Conservation (phyloP, 306 rosid genomes). For the Cucurbita moschata region DNA sequence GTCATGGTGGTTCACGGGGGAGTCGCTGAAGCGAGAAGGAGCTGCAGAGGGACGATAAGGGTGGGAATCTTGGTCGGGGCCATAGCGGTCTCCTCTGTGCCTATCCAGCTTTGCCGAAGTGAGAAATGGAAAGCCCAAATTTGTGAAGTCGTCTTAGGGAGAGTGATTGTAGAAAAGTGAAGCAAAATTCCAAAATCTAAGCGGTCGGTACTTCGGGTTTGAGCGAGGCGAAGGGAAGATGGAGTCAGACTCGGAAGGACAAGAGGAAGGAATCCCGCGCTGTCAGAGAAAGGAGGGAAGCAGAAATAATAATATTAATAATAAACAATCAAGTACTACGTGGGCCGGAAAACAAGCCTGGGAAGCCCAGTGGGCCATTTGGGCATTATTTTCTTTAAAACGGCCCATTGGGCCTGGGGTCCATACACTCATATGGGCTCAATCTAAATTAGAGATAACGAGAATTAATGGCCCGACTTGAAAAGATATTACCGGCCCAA, state of each 20-base stretch:
- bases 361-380: too few relatives aligned
- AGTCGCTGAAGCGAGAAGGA: conserved; percentile 60
- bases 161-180: neutral
- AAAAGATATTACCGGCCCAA: neutral
- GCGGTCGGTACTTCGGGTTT: neutral
- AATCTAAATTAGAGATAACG: neutral
- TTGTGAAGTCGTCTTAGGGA: neutral
- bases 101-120: conserved; percentile 69
- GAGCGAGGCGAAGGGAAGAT: neutral
- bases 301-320: neutral
- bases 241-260: conserved; percentile 3
- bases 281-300: neutral
- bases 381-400: too few relatives aligned
- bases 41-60: conserved; percentile 34
- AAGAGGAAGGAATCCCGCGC: conserved; percentile 9
- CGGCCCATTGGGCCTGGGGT: neutral
- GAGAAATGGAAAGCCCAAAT: conserved; percentile 19
- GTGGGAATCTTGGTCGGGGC: conserved; percentile 23
- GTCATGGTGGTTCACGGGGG: conserved; percentile 31
- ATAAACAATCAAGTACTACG: neutral
- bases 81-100: conserved; percentile 77
- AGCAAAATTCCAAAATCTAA: neutral
- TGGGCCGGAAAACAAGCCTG: neutral
- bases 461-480: neutral
- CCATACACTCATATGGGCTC: neutral